phyloP scores from a whole-genome alignment of 495 filamentous ascomycete genomes.

The Penicillium samsonianum region DNA sequence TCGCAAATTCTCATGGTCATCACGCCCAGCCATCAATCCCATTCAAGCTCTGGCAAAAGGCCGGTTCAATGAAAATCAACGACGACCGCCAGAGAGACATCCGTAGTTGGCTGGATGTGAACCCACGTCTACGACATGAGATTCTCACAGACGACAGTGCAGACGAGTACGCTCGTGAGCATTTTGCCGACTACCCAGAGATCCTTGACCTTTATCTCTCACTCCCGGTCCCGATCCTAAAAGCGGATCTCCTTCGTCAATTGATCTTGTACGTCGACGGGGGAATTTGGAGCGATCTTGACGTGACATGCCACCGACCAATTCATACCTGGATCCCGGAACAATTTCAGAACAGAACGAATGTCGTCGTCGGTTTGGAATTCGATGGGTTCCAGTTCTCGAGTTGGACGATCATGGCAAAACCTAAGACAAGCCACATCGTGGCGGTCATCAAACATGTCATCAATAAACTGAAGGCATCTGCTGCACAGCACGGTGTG shows the following conservation, averaged over 20 bases:
- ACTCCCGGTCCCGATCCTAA: slow-evolving; percentile 35
- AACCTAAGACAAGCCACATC: slow-evolving; percentile 25
- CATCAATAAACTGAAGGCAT: slow-evolving; percentile 12
- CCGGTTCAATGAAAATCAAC: slow-evolving; percentile 23
- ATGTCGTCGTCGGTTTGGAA: slow-evolving; percentile 46
- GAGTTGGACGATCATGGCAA: slow-evolving; percentile 43
- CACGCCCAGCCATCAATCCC: slow-evolving; percentile 11
- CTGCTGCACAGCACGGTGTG: slow-evolving; percentile 3
- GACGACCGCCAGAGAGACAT: slow-evolving; percentile 16
- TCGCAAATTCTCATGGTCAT: not conserved
- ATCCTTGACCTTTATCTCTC: slow-evolving; percentile 29
- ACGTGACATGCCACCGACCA: slow-evolving; percentile 36
- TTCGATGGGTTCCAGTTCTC: slow-evolving; percentile 42
- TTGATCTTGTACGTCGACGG: slow-evolving; percentile 42
- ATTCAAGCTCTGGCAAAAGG: slow-evolving; percentile 38
- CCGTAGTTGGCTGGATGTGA: slow-evolving; percentile 29
- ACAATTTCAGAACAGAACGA: slow-evolving; percentile 23
- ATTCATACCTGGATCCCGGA: slow-evolving; percentile 43
- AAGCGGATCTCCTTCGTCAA: slow-evolving; percentile 47
- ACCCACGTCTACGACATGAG: slow-evolving; percentile 38
- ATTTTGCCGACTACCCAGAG: slow-evolving; percentile 27
- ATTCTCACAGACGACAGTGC: slow-evolving; percentile 36
- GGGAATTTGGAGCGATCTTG: slow-evolving; percentile 49
- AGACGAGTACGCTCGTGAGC: slow-evolving; percentile 33
- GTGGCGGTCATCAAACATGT: slow-evolving; percentile 26